Evolutionary conservation across 345 rosid genomes (phyloP).

Genomic region (Sisymbrium altissimum): DNA sequence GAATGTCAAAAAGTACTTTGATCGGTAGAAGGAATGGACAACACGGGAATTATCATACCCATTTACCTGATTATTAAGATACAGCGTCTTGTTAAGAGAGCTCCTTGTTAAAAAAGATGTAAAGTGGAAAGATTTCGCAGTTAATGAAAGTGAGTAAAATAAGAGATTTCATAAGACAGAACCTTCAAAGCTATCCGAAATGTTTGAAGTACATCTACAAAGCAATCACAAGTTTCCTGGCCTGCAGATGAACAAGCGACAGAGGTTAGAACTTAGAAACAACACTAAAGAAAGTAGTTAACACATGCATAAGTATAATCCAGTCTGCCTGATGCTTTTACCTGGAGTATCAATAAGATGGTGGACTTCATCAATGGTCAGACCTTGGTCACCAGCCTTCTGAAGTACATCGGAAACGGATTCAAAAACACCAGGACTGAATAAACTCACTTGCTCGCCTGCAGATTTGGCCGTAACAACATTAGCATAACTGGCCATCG

Average conservation of each 20-base stretch:
- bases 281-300: slow-evolving; percentile 1
- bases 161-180: slow-evolving; percentile 23
- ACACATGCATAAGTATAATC: neutral
- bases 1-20: slow-evolving; percentile 72
- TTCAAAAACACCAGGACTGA: slow-evolving; percentile 54
- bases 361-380: slow-evolving; percentile 63
- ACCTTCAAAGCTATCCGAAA: slow-evolving; percentile 87
- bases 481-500: slow-evolving; percentile 61
- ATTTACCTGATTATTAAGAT: slow-evolving; percentile 55
- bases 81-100: neutral
- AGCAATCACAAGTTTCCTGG: slow-evolving; percentile 36
- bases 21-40: slow-evolving; percentile 74
- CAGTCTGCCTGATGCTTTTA: slow-evolving; percentile 20
- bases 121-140: neutral
- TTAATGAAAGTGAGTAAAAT: neutral
- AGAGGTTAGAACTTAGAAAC: slow-evolving; percentile 14
- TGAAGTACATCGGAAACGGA: slow-evolving; percentile 54
- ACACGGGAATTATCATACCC: slow-evolving; percentile 60
- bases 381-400: slow-evolving; percentile 95
- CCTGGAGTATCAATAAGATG: slow-evolving; percentile 42
- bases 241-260: slow-evolving; percentile 43
- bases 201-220: slow-evolving; percentile 70
- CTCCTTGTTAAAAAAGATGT: neutral
- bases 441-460: slow-evolving; percentile 32
- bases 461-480: slow-evolving; percentile 38